Conservation (phyloP, 768 basidiomycete genomes). For the Psilocybe azurescens region DNA sequence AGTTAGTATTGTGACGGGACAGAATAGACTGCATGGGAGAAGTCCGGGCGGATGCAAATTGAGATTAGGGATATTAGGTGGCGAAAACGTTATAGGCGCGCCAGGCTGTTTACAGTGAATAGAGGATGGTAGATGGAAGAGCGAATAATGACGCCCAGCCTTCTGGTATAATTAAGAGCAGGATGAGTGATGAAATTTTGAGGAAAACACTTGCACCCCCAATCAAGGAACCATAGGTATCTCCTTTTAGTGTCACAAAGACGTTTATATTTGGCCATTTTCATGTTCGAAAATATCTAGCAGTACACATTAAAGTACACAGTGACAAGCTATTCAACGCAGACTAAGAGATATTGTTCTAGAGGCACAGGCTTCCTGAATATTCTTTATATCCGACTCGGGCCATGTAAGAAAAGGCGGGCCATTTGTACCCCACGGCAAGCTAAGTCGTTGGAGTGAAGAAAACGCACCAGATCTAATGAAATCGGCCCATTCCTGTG, state of each 20-base stretch:
- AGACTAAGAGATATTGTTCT: constrained; percentile 17
- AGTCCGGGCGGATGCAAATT: constrained; percentile 8
- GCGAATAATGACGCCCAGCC: constrained; percentile 1
- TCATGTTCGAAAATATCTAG: background rate
- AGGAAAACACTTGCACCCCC: background rate
- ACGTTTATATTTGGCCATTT: background rate
- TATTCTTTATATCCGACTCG: constrained; percentile 18
- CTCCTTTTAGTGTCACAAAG: constrained; percentile 8
- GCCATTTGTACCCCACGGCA: constrained; percentile 43
- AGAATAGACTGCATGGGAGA: constrained; percentile 42
- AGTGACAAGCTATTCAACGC: background rate
- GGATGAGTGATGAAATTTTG: constrained; percentile 6
- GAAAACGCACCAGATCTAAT: constrained; percentile 40
- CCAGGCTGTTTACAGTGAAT: constrained; percentile 9
- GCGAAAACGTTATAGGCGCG: constrained; percentile 1
- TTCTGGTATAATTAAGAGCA: background rate
- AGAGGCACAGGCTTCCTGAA: constrained; percentile 24
- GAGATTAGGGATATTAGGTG: constrained; percentile 13
- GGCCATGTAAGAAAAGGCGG: constrained; percentile 49
- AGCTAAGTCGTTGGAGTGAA: constrained; percentile 36
- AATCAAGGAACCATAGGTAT: constrained; percentile 6
- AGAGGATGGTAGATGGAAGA: background rate
- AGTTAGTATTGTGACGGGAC: constrained; percentile 40
- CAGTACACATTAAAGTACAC: background rate
- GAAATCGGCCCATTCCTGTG: constrained; percentile 48